These are phyloP conservation scores for Pleurotus platypus DNA, from an alignment of 768 basidiomycete genomes.

Conservation along the genomic window DNA sequence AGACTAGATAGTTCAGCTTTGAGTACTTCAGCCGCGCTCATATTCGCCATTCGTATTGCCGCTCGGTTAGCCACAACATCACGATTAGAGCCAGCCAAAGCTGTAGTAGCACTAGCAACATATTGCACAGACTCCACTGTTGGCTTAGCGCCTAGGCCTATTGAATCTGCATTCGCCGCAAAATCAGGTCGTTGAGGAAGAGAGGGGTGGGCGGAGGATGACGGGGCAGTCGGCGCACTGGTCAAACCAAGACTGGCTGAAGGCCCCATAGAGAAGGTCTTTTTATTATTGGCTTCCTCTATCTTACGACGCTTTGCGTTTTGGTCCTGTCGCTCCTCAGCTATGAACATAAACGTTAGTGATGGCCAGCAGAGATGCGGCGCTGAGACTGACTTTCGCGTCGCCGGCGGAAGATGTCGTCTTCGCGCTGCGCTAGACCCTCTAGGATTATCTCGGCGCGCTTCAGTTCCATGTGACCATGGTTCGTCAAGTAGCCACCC, in stretches of 20 bases:
- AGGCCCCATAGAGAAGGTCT: conserved; percentile 38
- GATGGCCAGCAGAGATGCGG: conserved; percentile 15
- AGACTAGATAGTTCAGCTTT: conserved; percentile 81
- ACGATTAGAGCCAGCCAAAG: conserved; percentile 81
- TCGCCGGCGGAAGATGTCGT: conserved; percentile 90
- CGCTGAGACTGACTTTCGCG: conserved; percentile 65
- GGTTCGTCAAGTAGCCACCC: conserved; percentile 96
- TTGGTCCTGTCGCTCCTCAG: conserved; percentile 90
- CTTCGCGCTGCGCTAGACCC: conserved; percentile 90
- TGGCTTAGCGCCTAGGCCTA: conserved; percentile 65
- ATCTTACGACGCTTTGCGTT: conserved; percentile 84
- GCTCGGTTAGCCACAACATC: conserved; percentile 88
- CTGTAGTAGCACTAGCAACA: conserved; percentile 60
- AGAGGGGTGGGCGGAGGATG: conserved; percentile 46
- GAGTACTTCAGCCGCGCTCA: conserved; percentile 92
- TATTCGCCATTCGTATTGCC: conserved; percentile 92
- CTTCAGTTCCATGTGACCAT: conserved; percentile 82
- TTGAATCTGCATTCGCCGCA: conserved; percentile 73
- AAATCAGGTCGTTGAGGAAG: conserved; percentile 71
- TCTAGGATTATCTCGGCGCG: conserved; percentile 94
- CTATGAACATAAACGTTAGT: conserved; percentile 43
- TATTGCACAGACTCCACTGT: conserved; percentile 56
- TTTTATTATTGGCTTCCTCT: conserved; percentile 43
- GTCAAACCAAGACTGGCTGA: conserved; percentile 47
- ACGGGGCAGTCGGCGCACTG: conserved; percentile 38